phyloP scores from a whole-genome alignment of 768 basidiomycete species.

The Suillus americanus region DNA sequence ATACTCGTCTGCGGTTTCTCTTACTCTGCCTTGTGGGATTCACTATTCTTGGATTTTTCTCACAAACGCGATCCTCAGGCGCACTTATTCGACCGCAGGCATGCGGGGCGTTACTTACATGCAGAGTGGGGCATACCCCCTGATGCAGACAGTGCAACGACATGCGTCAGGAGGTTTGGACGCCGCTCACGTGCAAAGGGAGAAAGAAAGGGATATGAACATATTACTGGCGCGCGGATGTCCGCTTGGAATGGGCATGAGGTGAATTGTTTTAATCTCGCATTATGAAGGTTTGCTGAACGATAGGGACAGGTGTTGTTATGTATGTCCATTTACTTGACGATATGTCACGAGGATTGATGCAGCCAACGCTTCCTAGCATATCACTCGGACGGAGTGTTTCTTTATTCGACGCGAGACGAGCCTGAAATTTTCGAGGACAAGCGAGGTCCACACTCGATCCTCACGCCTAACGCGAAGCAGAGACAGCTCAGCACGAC shows the following conservation, averaged over 20 bases:
- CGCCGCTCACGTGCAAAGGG: slow-evolving; percentile 37
- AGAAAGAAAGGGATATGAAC: slow-evolving; percentile 44
- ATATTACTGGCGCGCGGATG: slow-evolving; percentile 78
- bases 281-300: background rate
- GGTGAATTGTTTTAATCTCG: slow-evolving; percentile 36
- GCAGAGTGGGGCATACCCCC: slow-evolving; percentile 72
- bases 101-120: slow-evolving; percentile 56
- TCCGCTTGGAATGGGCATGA: slow-evolving; percentile 72
- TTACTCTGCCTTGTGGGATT: background rate
- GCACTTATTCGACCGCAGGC: slow-evolving; percentile 75
- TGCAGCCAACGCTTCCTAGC: slow-evolving; percentile 39
- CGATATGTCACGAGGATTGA: background rate
- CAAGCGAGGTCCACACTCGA: slow-evolving; percentile 17
- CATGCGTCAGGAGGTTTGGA: slow-evolving; percentile 83
- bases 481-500: slow-evolving; percentile 19
- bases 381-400: slow-evolving; percentile 70
- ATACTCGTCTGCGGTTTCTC: background rate
- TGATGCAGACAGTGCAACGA: slow-evolving; percentile 51
- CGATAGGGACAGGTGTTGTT: slow-evolving; percentile 51
- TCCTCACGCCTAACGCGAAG: slow-evolving; percentile 33
- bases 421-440: slow-evolving; percentile 39
- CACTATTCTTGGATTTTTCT: slow-evolving; percentile 1
- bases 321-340: slow-evolving; percentile 41
- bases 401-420: slow-evolving; percentile 73
- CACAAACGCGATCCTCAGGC: slow-evolving; percentile 12